Percentiles rank a stretch among this genome's conserved stretches.
Evolutionary conservation across 2,329 filamentous ascomycete species (phyloP).

Genomic region (Fusarium anguioides): DNA sequence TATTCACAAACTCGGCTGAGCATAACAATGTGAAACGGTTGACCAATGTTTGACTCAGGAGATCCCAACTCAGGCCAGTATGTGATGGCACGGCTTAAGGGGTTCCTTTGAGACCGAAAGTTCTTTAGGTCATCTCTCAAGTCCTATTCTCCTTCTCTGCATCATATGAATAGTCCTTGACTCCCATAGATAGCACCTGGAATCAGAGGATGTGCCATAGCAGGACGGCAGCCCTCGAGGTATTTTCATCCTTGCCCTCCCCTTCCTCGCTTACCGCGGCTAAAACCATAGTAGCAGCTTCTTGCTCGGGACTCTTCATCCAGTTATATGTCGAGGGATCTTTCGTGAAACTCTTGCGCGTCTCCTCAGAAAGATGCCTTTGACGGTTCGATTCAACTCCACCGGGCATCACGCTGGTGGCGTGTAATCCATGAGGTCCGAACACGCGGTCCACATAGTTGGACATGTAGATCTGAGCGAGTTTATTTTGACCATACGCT

Average conservation of each 20-base stretch:
- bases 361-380: neutral
- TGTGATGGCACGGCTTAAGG: no score
- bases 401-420: conserved; percentile 32
- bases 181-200: neutral
- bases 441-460: conserved; percentile 34
- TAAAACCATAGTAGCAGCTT: neutral
- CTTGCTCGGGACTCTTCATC: neutral
- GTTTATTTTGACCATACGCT: conserved; percentile 36
- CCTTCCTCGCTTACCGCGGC: neutral
- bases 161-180: neutral
- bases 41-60: no score
- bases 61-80: no score
- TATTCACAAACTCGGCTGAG: no score
- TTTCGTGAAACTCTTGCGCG: neutral
- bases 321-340: neutral
- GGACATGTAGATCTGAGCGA: conserved; percentile 39
- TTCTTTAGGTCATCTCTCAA: neutral
- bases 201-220: neutral
- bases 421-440: conserved; percentile 16
- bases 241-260: neutral
- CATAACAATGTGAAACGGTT: no score
- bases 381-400: neutral
- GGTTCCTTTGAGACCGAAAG: neutral
- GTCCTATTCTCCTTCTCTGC: neutral
- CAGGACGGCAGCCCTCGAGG: neutral